Percentiles rank a stretch among this genome's conserved stretches.
phyloP scores from a whole-genome alignment of 148 eudicot genomes.

The Selenicereus undatus region DNA sequence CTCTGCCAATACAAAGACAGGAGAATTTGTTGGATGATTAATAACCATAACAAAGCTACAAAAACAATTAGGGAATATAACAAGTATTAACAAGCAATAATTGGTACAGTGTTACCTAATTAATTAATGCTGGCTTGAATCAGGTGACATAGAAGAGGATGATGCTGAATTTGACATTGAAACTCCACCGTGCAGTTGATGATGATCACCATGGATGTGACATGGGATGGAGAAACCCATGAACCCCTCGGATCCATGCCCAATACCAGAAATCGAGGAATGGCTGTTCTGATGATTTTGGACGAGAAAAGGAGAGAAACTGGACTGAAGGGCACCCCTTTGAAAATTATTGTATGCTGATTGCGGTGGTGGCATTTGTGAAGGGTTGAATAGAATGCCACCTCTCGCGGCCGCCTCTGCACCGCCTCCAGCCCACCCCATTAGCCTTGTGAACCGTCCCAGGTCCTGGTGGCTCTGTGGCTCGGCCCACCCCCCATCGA shows the following conservation, averaged over 20 bases:
- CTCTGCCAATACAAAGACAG: constrained; percentile 12
- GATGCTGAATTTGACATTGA: constrained; percentile 31
- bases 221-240: constrained; percentile 35
- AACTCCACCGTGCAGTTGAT: constrained; percentile 24
- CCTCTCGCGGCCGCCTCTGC: constrained; percentile 17
- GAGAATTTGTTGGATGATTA: not conserved
- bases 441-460: constrained; percentile 29
- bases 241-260: constrained; percentile 30
- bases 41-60: not conserved
- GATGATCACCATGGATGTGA: constrained; percentile 17
- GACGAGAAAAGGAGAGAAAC: constrained; percentile 15
- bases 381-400: constrained; percentile 16
- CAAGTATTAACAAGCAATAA: not conserved
- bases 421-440: constrained; percentile 26
- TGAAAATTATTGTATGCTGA: constrained; percentile 18
- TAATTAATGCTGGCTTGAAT: constrained; percentile 29
- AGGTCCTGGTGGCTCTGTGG: constrained; percentile 23
- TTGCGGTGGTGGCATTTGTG: constrained; percentile 4
- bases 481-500: constrained; percentile 29
- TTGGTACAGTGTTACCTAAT: not conserved
- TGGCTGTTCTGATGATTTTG: constrained; percentile 17
- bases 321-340: constrained; percentile 47
- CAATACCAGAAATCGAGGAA: constrained; percentile 19
- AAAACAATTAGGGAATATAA: not conserved
- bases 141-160: constrained; percentile 36